phyloP scores from a whole-genome alignment of 2,329 filamentous ascomycete species.

The Sporothrix luriei region DNA sequence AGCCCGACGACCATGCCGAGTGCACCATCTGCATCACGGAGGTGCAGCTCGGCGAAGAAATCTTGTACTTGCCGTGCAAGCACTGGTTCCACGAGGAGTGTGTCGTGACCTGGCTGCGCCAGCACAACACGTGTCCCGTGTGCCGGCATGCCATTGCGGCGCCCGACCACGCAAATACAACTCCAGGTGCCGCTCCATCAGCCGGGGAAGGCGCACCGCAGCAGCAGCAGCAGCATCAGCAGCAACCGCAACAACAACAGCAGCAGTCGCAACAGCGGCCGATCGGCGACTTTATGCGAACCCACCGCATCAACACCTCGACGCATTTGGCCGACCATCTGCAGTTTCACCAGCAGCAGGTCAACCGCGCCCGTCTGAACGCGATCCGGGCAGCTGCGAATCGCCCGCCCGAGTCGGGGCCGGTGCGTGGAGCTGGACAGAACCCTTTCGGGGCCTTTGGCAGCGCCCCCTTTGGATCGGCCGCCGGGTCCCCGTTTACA shows the following conservation, averaged over 20 bases:
- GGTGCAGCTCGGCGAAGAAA: slow-evolving; percentile 71
- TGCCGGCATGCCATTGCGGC: slow-evolving; percentile 64
- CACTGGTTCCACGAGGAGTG: slow-evolving; percentile 93
- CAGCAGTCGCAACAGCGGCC: neutral
- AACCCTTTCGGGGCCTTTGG: neutral
- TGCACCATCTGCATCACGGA: slow-evolving; percentile 96
- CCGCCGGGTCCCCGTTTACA: neutral
- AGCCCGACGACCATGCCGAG: slow-evolving; percentile 68
- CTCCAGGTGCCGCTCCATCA: neutral
- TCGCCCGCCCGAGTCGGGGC: slow-evolving; percentile 1
- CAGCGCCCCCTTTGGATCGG: neutral
- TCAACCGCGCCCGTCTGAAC: slow-evolving; percentile 5
- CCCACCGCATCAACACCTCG: neutral
- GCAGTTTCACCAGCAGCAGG: neutral
- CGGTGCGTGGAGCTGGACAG: neutral
- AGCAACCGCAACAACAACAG: slow-evolving; percentile 24
- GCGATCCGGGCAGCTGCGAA: neutral
- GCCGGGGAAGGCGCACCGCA: neutral
- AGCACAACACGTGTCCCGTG: slow-evolving; percentile 91
- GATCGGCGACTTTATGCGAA: neutral
- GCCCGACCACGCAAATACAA: neutral
- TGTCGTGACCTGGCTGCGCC: slow-evolving; percentile 78
- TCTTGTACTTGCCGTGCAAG: slow-evolving; percentile 78
- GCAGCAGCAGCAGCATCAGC: slow-evolving; percentile 14
- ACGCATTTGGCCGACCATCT: neutral